These are phyloP conservation scores for Lactuca sativa DNA, from an alignment of 129 eudicot genomes.

Conservation along the genomic window DNA sequence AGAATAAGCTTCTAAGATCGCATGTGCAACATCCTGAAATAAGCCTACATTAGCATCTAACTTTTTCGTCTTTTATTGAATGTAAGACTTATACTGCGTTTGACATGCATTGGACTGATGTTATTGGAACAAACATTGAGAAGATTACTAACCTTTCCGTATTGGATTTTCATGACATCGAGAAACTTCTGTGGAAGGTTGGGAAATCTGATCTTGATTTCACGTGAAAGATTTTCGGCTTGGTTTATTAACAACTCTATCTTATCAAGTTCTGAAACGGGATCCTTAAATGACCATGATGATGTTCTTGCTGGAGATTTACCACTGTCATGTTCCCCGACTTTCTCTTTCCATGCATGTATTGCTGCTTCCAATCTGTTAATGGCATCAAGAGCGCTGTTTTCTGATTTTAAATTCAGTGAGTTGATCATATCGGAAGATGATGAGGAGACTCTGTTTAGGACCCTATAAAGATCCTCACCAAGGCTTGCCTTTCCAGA, in stretches of 20 bases:
- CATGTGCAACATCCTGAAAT: constrained; percentile 84
- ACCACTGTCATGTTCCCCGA: constrained; percentile 40
- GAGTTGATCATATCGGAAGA: constrained; percentile 48
- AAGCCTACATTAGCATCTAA: neutral
- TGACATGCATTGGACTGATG: neutral
- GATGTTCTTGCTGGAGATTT: constrained; percentile 70
- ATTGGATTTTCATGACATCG: constrained; percentile 70
- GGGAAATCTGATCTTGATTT: constrained; percentile 56
- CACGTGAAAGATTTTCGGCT: constrained; percentile 59
- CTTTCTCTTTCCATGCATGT: constrained; percentile 68
- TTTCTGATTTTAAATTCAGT: constrained; percentile 64
- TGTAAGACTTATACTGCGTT: too few species aligned
- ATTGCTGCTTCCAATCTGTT: constrained; percentile 84
- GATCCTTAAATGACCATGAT: constrained; percentile 85
- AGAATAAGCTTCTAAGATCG: constrained; percentile 93
- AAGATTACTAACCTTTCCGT: constrained; percentile 61
- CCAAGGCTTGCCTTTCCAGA: constrained; percentile 84
- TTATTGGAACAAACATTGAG: neutral
- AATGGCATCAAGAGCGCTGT: constrained; percentile 60
- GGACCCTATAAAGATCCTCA: constrained; percentile 73
- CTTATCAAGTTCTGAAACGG: constrained; percentile 65
- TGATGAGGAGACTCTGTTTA: constrained; percentile 49
- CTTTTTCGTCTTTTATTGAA: neutral
- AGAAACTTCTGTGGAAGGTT: constrained; percentile 89
- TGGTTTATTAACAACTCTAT: constrained; percentile 46